These are phyloP conservation scores for Thielaviopsis punctulata DNA, from an alignment of 2,329 filamentous ascomycete species.

Conservation along the genomic window DNA sequence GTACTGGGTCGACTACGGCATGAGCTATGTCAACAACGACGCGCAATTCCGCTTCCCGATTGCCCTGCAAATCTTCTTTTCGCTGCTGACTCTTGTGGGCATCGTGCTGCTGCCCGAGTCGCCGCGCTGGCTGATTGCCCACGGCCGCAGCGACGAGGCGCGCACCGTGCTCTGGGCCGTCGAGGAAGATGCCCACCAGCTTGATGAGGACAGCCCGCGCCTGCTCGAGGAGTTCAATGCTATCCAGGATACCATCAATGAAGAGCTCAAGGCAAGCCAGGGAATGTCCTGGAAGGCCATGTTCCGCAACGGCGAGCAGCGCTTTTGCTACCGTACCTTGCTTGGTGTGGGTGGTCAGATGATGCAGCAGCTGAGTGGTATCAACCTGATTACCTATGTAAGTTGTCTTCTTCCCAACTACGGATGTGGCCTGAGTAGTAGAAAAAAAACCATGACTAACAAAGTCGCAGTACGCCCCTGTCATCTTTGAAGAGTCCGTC, in stretches of 20 bases:
- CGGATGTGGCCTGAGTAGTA: background rate
- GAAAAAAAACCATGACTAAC: background rate
- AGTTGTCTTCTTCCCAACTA: background rate
- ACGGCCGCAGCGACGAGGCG: constrained; percentile 29
- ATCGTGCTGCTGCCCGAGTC: constrained; percentile 38
- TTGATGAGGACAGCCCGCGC: constrained; percentile 25
- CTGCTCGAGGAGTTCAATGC: constrained; percentile 40
- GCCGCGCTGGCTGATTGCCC: constrained; percentile 30
- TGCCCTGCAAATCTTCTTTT: constrained; percentile 36
- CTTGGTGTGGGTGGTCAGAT: constrained; percentile 45
- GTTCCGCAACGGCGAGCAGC: constrained; percentile 36
- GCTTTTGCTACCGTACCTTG: constrained; percentile 31
- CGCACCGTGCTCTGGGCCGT: constrained; percentile 31
- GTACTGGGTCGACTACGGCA: constrained; percentile 23
- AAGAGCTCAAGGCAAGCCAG: constrained; percentile 33
- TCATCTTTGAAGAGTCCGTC: constrained; percentile 28
- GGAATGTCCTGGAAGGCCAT: constrained; percentile 33
- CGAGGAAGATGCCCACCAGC: constrained; percentile 33
- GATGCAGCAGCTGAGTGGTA: constrained; percentile 46
- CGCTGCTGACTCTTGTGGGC: constrained; percentile 36
- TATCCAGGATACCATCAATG: constrained; percentile 37
- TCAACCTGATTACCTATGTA: constrained; percentile 41
- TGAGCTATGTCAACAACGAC: constrained; percentile 21
- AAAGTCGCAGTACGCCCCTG: constrained; percentile 15
- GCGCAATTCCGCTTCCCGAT: constrained; percentile 44